Evolutionary conservation across 2,329 filamentous ascomycete species (phyloP).

Genomic region (Coniochaeta pulveracea): DNA sequence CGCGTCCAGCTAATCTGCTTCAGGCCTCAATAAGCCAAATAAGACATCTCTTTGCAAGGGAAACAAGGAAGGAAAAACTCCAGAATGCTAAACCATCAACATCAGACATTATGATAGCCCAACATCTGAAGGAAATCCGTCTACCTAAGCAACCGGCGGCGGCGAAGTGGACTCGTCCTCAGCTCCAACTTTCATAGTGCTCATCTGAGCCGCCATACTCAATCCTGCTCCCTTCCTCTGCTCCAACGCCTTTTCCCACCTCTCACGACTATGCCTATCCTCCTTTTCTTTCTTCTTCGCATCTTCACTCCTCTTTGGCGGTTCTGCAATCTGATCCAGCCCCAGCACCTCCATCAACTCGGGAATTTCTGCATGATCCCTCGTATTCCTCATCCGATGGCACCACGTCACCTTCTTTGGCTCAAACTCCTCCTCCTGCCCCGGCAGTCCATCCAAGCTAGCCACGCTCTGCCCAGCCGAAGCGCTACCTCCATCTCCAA

Average conservation of each 20-base stretch:
- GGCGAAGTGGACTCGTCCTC: too few relatives aligned
- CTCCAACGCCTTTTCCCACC: slow-evolving; percentile 33
- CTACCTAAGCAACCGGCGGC: too few relatives aligned
- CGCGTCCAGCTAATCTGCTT: too few relatives aligned
- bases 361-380: slow-evolving; percentile 64
- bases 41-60: too few relatives aligned
- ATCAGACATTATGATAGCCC: too few relatives aligned
- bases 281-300: slow-evolving; percentile 1
- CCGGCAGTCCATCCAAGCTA: slow-evolving; percentile 10
- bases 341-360: slow-evolving; percentile 55
- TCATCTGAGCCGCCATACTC: slow-evolving; percentile 38
- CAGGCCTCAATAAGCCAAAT: too few relatives aligned
- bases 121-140: too few relatives aligned
- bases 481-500: not conserved
- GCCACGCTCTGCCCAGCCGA: slow-evolving; percentile 10
- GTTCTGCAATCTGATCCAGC: too few relatives aligned
- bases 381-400: slow-evolving; percentile 68
- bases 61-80: too few relatives aligned
- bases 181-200: slow-evolving; percentile 20
- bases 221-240: slow-evolving; percentile 41
- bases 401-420: slow-evolving; percentile 63
- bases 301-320: slow-evolving; percentile 26
- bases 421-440: slow-evolving; percentile 14
- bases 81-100: too few relatives aligned
- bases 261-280: slow-evolving; percentile 25